Percentiles rank a stretch among this genome's conserved stretches.
Evolutionary conservation across 805 yeast species (phyloP).

Genomic region (Candida chauliodis): DNA sequence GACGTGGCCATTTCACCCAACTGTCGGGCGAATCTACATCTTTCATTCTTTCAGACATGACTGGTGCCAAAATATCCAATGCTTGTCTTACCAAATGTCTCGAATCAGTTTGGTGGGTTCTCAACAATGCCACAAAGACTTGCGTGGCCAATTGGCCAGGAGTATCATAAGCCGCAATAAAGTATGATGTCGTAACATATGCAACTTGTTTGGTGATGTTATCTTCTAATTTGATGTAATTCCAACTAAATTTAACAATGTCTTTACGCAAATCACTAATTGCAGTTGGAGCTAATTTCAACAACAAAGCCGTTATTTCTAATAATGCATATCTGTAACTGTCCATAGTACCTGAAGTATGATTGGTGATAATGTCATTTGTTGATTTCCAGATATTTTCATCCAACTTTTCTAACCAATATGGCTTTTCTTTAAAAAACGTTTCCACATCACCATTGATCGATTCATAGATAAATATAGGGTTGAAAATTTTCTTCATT

Average conservation of each 20-base stretch:
- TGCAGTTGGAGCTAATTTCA: conserved; percentile 61
- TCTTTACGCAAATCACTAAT: conserved; percentile 70
- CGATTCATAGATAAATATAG: conserved; percentile 63
- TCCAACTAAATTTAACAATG: conserved; percentile 92
- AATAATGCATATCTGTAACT: conserved; percentile 71
- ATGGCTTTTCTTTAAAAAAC: conserved; percentile 42
- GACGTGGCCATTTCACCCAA: conserved; percentile 94
- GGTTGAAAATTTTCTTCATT: conserved; percentile 56
- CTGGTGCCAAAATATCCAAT: conserved; percentile 83
- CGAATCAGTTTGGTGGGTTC: conserved; percentile 83
- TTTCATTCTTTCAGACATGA: conserved; percentile 63
- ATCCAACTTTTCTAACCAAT: conserved; percentile 66
- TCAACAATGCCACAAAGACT: conserved; percentile 82
- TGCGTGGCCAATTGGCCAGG: conserved; percentile 87
- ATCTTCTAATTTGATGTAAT: conserved; percentile 84
- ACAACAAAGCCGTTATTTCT: conserved; percentile 74
- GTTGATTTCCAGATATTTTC: conserved; percentile 71
- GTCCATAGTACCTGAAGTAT: conserved; percentile 69
- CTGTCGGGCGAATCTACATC: conserved; percentile 52
- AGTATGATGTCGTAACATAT: conserved; percentile 80
- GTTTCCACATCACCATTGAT: conserved; percentile 45
- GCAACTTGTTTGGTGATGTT: conserved; percentile 88
- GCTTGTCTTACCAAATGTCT: conserved; percentile 82
- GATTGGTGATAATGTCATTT: conserved; percentile 47
- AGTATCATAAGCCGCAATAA: conserved; percentile 83